Conservation (phyloP, 2,329 filamentous ascomycete species). For the Cercospora canescens region DNA sequence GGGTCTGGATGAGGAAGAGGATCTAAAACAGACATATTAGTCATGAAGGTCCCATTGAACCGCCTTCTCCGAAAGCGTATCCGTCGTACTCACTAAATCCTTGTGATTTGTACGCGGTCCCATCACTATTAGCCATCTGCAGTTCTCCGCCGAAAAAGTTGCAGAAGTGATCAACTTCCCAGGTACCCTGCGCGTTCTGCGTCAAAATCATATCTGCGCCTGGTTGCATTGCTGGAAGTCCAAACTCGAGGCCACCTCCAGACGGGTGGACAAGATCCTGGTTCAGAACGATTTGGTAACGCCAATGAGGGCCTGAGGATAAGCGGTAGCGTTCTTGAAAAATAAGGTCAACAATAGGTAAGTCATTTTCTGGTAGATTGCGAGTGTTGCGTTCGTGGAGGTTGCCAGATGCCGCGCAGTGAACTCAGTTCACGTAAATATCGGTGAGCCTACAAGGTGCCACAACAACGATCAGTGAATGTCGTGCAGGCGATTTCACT, state of each 20-base stretch:
- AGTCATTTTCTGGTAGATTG: neutral
- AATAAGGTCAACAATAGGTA: neutral
- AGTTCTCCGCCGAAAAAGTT: neutral
- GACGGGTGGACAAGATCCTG: neutral
- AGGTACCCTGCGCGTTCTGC: neutral
- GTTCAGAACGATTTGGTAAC: neutral
- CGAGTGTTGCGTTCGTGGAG: neutral
- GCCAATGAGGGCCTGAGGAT: neutral
- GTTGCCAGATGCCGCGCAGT: neutral
- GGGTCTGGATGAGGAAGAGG: neutral
- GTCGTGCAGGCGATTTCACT: neutral
- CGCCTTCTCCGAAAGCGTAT: no score
- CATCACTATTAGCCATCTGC: neutral
- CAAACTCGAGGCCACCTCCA: neutral
- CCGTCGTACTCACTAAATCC: neutral
- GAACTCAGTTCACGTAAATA: neutral
- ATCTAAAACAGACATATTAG: neutral
- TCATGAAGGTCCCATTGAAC: neutral
- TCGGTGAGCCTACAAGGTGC: neutral
- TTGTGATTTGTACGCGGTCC: neutral
- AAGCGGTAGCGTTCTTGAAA: neutral
- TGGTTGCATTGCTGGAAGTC: neutral
- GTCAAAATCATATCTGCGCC: neutral
- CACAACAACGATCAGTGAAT: neutral
- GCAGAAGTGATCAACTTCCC: neutral